Evolutionary conservation across 805 yeast species (phyloP).

Genomic region (Starmerella stellata): DNA sequence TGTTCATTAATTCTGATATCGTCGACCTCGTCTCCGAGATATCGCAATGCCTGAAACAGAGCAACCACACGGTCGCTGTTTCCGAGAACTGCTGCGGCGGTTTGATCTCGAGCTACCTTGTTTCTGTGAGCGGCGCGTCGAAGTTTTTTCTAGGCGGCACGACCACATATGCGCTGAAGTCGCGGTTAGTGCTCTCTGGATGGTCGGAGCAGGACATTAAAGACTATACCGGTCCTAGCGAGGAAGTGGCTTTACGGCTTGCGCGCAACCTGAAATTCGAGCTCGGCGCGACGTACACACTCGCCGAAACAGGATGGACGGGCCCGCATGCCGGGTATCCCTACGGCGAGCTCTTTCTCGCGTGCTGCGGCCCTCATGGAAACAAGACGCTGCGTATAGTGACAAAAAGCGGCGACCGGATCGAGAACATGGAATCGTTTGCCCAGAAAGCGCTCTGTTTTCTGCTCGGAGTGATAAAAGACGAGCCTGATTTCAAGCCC

Average conservation of each 20-base stretch:
- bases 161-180: conserved; percentile 56
- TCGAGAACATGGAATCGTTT: conserved; percentile 56
- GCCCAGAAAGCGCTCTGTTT: conserved; percentile 50
- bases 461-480: conserved; percentile 23
- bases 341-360: conserved; percentile 51
- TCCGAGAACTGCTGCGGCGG: conserved; percentile 81
- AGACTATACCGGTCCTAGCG: conserved; percentile 66
- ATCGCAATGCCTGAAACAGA: conserved; percentile 34
- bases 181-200: conserved; percentile 56
- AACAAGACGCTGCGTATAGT: conserved; percentile 25
- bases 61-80: conserved; percentile 52
- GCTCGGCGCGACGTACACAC: conserved; percentile 62
- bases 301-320: conserved; percentile 78
- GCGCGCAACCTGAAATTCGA: conserved; percentile 68
- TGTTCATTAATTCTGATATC: conserved; percentile 47
- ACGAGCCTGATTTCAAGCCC: no score
- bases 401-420: conserved; percentile 37
- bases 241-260: conserved; percentile 50
- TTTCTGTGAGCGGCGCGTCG: conserved; percentile 74
- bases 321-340: conserved; percentile 40
- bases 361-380: conserved; percentile 50
- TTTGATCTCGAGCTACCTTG: conserved; percentile 56
- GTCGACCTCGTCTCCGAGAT: conserved; percentile 36
- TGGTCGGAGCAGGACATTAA: conserved; percentile 57
- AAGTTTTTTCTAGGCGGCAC: conserved; percentile 71